These are phyloP conservation scores for Apostasia ramifera DNA, from an alignment of 106 monocot species.

Conservation along the genomic window DNA sequence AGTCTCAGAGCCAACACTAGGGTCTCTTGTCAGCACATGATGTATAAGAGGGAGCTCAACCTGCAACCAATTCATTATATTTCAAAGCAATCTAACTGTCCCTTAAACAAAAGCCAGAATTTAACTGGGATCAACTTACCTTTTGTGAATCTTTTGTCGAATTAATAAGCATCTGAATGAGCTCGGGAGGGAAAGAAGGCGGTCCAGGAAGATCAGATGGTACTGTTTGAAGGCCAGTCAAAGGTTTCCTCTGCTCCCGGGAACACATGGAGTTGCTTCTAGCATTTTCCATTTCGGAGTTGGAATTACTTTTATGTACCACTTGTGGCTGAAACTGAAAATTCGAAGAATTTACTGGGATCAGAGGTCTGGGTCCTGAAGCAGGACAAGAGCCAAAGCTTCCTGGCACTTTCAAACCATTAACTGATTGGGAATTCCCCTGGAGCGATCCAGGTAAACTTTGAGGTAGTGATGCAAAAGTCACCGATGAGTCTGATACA, in stretches of 20 bases:
- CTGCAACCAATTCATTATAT: neutral
- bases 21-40: neutral
- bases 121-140: neutral
- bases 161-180: slow-evolving; percentile 6
- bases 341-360: slow-evolving; percentile 5
- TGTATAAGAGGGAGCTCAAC: slow-evolving; percentile 3
- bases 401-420: neutral
- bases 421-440: neutral
- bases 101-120: too few relatives aligned
- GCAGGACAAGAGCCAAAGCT: slow-evolving; percentile 5
- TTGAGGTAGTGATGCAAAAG: too few relatives aligned
- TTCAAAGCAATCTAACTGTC: too few relatives aligned
- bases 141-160: slow-evolving; percentile 4
- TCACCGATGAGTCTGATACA: slow-evolving; percentile 1
- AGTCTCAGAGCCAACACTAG: neutral
- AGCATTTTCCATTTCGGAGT: neutral
- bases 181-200: slow-evolving; percentile 13
- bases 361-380: slow-evolving; percentile 5
- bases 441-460: neutral
- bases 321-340: slow-evolving; percentile 8
- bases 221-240: neutral
- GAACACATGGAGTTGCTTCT: neutral
- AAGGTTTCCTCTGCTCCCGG: neutral
- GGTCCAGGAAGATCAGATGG: slow-evolving; percentile 13
- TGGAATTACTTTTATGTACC: slow-evolving; percentile 8